phyloP scores from a whole-genome alignment of 306 rosid genomes.

The Dryas alaskensis region DNA sequence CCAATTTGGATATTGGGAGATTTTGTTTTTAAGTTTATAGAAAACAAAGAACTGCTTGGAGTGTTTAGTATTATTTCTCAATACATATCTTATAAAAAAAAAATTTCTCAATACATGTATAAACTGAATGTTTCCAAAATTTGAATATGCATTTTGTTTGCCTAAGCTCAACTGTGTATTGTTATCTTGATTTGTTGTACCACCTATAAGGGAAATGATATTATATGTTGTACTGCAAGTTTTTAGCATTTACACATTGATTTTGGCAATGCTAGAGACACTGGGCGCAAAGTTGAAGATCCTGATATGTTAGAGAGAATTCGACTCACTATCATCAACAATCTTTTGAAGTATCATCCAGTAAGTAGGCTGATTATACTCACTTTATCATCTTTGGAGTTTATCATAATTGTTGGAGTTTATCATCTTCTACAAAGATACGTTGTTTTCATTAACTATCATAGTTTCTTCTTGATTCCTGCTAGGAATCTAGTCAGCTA shows the following conservation, averaged over 20 bases:
- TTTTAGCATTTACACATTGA: slow-evolving; percentile 27
- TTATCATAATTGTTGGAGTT: slow-evolving; percentile 9
- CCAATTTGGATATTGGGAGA: not conserved
- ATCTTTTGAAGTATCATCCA: slow-evolving; percentile 90
- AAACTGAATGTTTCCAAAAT: not conserved
- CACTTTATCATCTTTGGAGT: slow-evolving; percentile 16
- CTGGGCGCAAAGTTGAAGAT: slow-evolving; percentile 97
- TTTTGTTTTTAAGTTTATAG: not conserved
- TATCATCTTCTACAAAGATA: slow-evolving; percentile 7
- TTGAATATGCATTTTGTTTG: not conserved
- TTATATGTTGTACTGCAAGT: slow-evolving; percentile 14
- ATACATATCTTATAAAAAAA: no score
- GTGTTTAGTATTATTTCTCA: no score
- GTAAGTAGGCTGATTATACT: slow-evolving; percentile 47
- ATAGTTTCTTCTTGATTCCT: slow-evolving; percentile 25
- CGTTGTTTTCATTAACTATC: not conserved
- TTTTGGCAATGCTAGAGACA: slow-evolving; percentile 54
- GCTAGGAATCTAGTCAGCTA: slow-evolving; percentile 77
- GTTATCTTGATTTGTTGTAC: not conserved
- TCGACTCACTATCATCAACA: slow-evolving; percentile 88
- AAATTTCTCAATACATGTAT: not conserved
- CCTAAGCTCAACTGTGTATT: not conserved
- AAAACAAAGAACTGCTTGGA: not conserved
- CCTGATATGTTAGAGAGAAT: slow-evolving; percentile 91
- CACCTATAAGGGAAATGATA: not conserved